phyloP scores from a whole-genome alignment of 257 asterid genomes.

The Sherardia arvensis region DNA sequence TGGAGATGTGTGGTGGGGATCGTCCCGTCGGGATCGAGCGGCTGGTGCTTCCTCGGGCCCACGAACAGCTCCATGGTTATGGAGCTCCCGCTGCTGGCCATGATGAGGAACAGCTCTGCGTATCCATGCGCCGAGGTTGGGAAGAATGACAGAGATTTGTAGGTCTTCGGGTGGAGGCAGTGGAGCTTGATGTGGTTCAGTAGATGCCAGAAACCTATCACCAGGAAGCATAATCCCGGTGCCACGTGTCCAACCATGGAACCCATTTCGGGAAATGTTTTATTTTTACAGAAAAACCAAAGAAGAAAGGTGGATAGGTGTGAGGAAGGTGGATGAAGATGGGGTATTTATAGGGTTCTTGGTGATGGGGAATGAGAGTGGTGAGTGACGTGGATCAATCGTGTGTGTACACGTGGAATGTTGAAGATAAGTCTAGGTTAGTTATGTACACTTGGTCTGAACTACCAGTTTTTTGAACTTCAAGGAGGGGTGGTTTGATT shows the following conservation, averaged over 20 bases:
- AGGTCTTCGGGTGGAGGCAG: constrained; percentile 40
- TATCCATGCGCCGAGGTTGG: constrained; percentile 35
- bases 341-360: background rate
- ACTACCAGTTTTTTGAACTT: background rate
- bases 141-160: constrained; percentile 54
- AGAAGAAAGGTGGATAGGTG: background rate
- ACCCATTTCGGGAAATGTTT: constrained; percentile 26
- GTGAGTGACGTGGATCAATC: background rate
- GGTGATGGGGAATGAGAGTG: background rate
- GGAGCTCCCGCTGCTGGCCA: constrained; percentile 30
- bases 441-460: background rate
- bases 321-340: background rate
- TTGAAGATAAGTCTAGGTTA: background rate
- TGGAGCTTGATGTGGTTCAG: constrained; percentile 59
- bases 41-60: constrained; percentile 40
- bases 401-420: background rate
- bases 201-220: constrained; percentile 72
- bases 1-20: constrained; percentile 47
- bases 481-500: background rate
- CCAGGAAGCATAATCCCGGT: constrained; percentile 53
- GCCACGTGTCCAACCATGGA: constrained; percentile 55
- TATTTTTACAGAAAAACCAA: background rate
- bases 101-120: constrained; percentile 46
- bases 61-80: constrained; percentile 42
- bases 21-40: constrained; percentile 32